phyloP scores from a whole-genome alignment of 2,329 filamentous ascomycete species.

The Metarhizium anisopliae region DNA sequence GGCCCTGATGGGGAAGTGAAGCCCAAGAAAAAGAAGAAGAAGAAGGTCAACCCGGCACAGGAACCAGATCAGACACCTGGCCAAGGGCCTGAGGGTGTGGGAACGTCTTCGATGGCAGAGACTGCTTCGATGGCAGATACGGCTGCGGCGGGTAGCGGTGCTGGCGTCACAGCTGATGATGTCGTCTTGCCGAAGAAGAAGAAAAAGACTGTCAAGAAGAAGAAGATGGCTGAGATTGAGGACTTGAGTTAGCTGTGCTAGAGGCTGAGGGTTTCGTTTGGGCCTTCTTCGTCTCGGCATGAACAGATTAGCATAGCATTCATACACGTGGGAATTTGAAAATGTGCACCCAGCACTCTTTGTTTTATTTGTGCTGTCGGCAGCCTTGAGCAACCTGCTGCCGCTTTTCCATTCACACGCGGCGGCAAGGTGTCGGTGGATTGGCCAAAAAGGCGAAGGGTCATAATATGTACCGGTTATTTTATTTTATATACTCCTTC shows the following conservation, averaged over 20 bases:
- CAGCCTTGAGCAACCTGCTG: no score
- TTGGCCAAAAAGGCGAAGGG: neutral
- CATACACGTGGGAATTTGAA: no score
- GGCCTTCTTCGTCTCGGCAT: neutral
- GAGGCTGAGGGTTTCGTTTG: neutral
- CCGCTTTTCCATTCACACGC: no score
- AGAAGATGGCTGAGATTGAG: slow-evolving; percentile 21
- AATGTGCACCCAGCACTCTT: neutral
- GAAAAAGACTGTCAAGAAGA: slow-evolving; percentile 36
- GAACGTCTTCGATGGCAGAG: neutral
- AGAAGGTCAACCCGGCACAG: slow-evolving; percentile 14
- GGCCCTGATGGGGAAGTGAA: slow-evolving; percentile 24
- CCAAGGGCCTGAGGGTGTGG: neutral
- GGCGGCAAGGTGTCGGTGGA: no score
- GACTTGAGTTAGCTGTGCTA: slow-evolving; percentile 7
- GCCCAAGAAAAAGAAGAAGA: slow-evolving; percentile 42
- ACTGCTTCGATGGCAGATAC: no score
- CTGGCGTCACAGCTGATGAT: slow-evolving; percentile 5
- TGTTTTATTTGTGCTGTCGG: no score
- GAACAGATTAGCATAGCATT: neutral
- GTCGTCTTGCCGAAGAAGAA: slow-evolving; percentile 34
- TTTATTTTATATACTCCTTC: neutral
- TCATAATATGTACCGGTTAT: neutral
- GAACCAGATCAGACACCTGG: neutral
- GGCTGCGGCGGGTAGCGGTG: neutral